Conservation (phyloP, 2,329 filamentous ascomycete species). For the Hypoxylon sp. region DNA sequence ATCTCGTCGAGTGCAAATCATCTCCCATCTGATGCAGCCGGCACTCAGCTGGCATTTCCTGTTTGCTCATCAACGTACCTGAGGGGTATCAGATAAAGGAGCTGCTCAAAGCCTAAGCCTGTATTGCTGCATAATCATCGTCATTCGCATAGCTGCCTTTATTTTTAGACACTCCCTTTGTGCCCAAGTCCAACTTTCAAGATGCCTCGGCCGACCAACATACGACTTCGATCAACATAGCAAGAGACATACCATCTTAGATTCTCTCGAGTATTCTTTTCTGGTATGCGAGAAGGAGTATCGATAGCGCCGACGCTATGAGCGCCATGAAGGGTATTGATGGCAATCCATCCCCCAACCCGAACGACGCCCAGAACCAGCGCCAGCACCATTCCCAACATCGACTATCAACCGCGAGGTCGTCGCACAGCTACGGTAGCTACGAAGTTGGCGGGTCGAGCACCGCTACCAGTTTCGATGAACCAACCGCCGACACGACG, state of each 20-base stretch:
- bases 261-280: conserved; percentile 1
- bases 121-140: conserved; percentile 4
- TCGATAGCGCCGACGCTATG: conserved; percentile 19
- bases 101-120: background rate
- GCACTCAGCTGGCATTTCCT: conserved; percentile 3
- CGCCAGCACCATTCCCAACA: conserved; percentile 5
- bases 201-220: conserved; percentile 13
- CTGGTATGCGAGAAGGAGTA: conserved; percentile 23
- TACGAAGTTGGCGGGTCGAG: conserved; percentile 58
- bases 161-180: conserved; percentile 8
- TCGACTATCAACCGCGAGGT: conserved; percentile 43
- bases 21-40: background rate
- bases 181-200: conserved; percentile 11
- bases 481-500: conserved; percentile 25
- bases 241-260: too few relatives aligned
- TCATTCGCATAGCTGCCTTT: conserved; percentile 20
- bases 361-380: conserved; percentile 32
- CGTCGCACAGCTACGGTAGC: conserved; percentile 47
- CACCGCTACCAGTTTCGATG: conserved; percentile 44
- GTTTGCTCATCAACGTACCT: background rate
- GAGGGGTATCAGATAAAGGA: conserved; percentile 10
- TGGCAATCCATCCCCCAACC: conserved; percentile 40
- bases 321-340: conserved; percentile 47
- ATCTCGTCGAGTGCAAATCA: conserved; percentile 3
- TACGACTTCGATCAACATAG: too few relatives aligned